These are phyloP conservation scores for Curvularia lunata DNA, from an alignment of 2,329 filamentous ascomycete species.

Conservation along the genomic window DNA sequence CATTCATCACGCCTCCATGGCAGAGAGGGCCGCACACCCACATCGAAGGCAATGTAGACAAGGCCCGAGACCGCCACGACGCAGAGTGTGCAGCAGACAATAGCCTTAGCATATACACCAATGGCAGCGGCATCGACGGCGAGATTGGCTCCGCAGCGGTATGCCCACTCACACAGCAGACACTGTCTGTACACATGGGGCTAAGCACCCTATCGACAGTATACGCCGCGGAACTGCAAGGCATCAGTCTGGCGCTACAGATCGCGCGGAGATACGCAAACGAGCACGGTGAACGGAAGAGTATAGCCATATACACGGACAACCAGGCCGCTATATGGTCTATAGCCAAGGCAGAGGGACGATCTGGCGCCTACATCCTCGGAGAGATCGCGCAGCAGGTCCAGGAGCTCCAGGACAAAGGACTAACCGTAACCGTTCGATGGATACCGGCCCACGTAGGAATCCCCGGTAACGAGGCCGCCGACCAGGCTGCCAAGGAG, in stretches of 20 bases:
- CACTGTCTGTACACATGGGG: constrained; percentile 19
- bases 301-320: constrained; percentile 26
- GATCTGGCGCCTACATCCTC: constrained; percentile 25
- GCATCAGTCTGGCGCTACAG: constrained; percentile 26
- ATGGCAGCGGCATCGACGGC: constrained; percentile 28
- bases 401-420: constrained; percentile 14
- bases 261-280: constrained; percentile 24
- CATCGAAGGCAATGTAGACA: constrained; percentile 20
- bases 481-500: no score
- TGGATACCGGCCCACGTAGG: constrained; percentile 2
- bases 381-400: constrained; percentile 21
- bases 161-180: constrained; percentile 23
- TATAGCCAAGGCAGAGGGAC: no score
- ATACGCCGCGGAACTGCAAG: constrained; percentile 22
- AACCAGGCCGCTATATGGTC: constrained; percentile 25
- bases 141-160: constrained; percentile 23
- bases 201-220: constrained; percentile 17
- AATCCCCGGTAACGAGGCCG: no score
- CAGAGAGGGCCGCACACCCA: constrained; percentile 16
- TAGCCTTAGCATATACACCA: constrained; percentile 31
- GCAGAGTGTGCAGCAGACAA: constrained; percentile 13
- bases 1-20: constrained; percentile 22
- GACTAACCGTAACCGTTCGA: constrained; percentile 1
- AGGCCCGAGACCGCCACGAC: constrained; percentile 19
- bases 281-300: constrained; percentile 7